Evolutionary conservation across 2,329 filamentous ascomycete genomes (phyloP).

Genomic region (Leptographium wingfieldii): DNA sequence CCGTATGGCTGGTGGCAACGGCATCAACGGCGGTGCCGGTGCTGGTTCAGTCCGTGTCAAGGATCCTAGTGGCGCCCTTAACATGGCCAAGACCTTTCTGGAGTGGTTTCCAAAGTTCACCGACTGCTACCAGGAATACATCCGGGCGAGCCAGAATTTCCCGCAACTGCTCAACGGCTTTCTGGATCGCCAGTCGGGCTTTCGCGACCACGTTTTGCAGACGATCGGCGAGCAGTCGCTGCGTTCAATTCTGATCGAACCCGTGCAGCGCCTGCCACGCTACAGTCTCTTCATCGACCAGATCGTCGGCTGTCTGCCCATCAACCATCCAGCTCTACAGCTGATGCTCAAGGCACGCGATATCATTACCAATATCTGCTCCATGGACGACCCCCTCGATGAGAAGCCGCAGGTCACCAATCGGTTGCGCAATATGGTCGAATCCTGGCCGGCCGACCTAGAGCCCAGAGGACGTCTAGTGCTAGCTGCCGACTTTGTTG

Average conservation of each 20-base stretch:
- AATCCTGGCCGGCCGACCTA: slow-evolving; percentile 62
- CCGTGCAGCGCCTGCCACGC: slow-evolving; percentile 82
- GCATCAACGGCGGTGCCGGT: slow-evolving; percentile 21
- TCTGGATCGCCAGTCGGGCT: slow-evolving; percentile 68
- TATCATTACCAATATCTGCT: slow-evolving; percentile 92
- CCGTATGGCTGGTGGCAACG: slow-evolving; percentile 19
- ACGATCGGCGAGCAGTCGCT: slow-evolving; percentile 81
- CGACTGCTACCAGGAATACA: slow-evolving; percentile 85
- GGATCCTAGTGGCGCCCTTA: slow-evolving; percentile 66
- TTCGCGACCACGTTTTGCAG: slow-evolving; percentile 66
- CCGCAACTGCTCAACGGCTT: slow-evolving; percentile 69
- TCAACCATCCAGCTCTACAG: slow-evolving; percentile 73
- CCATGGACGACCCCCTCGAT: slow-evolving; percentile 60
- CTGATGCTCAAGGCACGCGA: slow-evolving; percentile 79
- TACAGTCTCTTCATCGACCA: slow-evolving; percentile 96
- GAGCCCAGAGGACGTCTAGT: slow-evolving; percentile 68
- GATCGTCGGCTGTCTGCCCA: slow-evolving; percentile 74
- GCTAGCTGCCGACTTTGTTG: slow-evolving; percentile 65
- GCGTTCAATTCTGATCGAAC: slow-evolving; percentile 87
- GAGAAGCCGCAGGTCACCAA: slow-evolving; percentile 64
- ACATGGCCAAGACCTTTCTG: slow-evolving; percentile 67
- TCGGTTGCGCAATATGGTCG: slow-evolving; percentile 62
- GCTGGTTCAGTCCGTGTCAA: slow-evolving; percentile 35
- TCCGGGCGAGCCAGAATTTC: slow-evolving; percentile 79
- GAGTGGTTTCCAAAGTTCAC: slow-evolving; percentile 93